Conservation (phyloP, 2,329 filamentous ascomycete genomes). For the Ciborinia camelliae region DNA sequence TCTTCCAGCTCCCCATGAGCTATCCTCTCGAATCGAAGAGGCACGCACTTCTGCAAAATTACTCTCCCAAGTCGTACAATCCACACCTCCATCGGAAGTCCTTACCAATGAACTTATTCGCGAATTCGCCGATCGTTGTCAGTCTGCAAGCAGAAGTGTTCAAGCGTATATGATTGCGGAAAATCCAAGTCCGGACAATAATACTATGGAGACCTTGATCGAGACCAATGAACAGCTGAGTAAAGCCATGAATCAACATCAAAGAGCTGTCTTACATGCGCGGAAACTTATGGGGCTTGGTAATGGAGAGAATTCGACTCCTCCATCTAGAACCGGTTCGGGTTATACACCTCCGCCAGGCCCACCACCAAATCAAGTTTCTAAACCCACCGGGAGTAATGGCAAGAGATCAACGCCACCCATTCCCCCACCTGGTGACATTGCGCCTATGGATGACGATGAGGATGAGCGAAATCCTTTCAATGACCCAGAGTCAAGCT, state of each 20-base stretch:
- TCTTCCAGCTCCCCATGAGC: conserved; percentile 68
- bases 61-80: conserved; percentile 86
- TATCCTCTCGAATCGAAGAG: conserved; percentile 82
- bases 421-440: conserved; percentile 34
- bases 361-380: conserved; percentile 23
- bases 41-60: conserved; percentile 87
- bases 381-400: background rate
- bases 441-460: conserved; percentile 30
- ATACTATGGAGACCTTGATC: conserved; percentile 89
- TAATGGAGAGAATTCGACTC: conserved; percentile 25
- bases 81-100: conserved; percentile 73
- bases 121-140: conserved; percentile 87
- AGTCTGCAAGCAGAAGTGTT: conserved; percentile 73
- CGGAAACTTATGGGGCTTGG: conserved; percentile 51
- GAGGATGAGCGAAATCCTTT: conserved; percentile 34
- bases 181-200: conserved; percentile 80
- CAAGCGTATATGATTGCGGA: conserved; percentile 81
- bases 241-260: conserved; percentile 76
- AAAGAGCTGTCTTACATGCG: conserved; percentile 69
- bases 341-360: conserved; percentile 28
- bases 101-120: conserved; percentile 82
- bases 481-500: conserved; percentile 28
- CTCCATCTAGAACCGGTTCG: conserved; percentile 26
- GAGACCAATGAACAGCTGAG: conserved; percentile 92
- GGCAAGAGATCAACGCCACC: conserved; percentile 24